phyloP scores from a whole-genome alignment of 768 basidiomycete species.

The Tulasnella sp. region DNA sequence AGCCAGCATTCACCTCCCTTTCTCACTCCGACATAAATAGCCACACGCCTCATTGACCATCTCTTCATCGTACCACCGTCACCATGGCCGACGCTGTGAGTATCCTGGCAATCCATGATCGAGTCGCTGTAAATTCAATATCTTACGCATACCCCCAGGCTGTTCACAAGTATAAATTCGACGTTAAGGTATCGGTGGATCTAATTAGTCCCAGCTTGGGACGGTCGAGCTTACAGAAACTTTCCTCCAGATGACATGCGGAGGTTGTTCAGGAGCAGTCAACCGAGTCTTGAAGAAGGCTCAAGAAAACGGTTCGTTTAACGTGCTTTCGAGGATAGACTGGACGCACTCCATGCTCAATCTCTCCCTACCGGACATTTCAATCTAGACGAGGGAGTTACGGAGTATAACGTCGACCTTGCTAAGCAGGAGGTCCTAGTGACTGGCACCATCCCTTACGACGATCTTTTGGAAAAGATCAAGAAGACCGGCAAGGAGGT shows the following conservation, averaged over 20 bases:
- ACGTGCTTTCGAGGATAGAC: not conserved
- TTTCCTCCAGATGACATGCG: slow-evolving; percentile 65
- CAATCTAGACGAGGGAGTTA: slow-evolving; percentile 34
- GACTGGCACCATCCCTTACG: slow-evolving; percentile 46
- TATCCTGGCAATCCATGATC: not conserved
- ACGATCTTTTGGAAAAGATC: slow-evolving; percentile 57
- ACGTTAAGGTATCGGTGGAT: slow-evolving; percentile 61
- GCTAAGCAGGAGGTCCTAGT: slow-evolving; percentile 66
- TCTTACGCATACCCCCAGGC: not conserved
- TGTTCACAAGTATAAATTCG: slow-evolving; percentile 53
- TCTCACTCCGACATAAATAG: not conserved
- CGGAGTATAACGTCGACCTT: slow-evolving; percentile 48
- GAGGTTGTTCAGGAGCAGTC: slow-evolving; percentile 77
- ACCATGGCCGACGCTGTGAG: not conserved
- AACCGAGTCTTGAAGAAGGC: slow-evolving; percentile 56
- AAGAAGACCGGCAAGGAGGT: slow-evolving; percentile 92
- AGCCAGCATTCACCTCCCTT: not conserved
- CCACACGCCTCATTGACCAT: not conserved
- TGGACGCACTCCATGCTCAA: not conserved
- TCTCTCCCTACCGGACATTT: not conserved
- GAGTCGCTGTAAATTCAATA: not conserved
- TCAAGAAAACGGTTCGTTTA: slow-evolving; percentile 22
- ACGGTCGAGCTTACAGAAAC: not conserved
- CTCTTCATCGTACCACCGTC: not conserved
- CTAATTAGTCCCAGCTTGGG: not conserved